phyloP scores from a whole-genome alignment of 805 yeast species.

The Kuraishia capsulata region DNA sequence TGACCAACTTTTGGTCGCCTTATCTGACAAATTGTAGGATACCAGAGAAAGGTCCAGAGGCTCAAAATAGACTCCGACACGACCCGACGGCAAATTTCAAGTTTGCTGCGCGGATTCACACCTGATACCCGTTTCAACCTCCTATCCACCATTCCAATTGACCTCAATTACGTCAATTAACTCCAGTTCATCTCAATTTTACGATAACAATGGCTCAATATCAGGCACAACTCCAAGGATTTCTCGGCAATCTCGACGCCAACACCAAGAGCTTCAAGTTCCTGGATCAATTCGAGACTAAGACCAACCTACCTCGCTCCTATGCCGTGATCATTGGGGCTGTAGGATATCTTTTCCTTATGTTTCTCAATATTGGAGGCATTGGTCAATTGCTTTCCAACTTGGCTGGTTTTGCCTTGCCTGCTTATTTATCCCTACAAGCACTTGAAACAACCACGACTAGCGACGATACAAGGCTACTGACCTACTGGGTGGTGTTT shows the following conservation, averaged over 20 bases:
- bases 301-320: conserved; percentile 65
- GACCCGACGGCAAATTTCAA: too few relatives aligned
- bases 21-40: too few relatives aligned
- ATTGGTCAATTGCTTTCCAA: conserved; percentile 91
- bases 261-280: not conserved
- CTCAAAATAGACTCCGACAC: too few relatives aligned
- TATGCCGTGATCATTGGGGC: conserved; percentile 67
- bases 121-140: too few relatives aligned
- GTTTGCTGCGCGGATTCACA: too few relatives aligned
- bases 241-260: not conserved
- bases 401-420: conserved; percentile 82
- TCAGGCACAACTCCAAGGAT: not conserved
- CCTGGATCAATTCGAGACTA: conserved; percentile 30
- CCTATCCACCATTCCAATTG: too few relatives aligned
- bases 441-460: conserved; percentile 69
- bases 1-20: too few relatives aligned
- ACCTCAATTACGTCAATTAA: not conserved
- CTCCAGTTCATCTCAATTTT: not conserved
- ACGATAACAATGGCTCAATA: not conserved
- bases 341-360: conserved; percentile 60
- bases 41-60: too few relatives aligned
- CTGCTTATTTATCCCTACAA: conserved; percentile 79
- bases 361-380: conserved; percentile 89
- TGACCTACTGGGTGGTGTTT: conserved; percentile 98
- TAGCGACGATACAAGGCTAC: conserved; percentile 85